Evolutionary conservation across 345 rosid species (phyloP).

Genomic region (Laguncularia racemosa): DNA sequence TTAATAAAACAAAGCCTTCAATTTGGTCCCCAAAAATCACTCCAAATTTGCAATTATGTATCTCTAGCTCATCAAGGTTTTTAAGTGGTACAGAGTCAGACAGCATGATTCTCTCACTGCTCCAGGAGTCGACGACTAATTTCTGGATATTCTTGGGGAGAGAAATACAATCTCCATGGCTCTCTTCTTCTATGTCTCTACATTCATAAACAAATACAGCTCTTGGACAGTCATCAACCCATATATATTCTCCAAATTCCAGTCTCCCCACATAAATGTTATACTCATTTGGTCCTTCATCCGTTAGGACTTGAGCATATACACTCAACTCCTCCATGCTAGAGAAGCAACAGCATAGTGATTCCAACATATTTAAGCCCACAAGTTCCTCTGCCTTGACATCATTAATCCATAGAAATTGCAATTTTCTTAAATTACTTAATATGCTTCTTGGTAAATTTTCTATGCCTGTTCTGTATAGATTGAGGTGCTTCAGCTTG

Average conservation of each 20-base stretch:
- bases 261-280: too few relatives aligned
- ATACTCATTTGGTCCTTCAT: too few relatives aligned
- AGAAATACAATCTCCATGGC: too few relatives aligned
- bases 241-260: too few relatives aligned
- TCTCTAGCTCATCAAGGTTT: background rate
- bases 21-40: background rate
- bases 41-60: slow-evolving; percentile 1
- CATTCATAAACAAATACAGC: too few relatives aligned
- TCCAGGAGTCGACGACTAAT: too few relatives aligned
- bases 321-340: background rate
- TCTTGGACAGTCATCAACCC: too few relatives aligned
- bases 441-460: slow-evolving; percentile 3
- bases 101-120: too few relatives aligned
- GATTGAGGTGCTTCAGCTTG: slow-evolving; percentile 15
- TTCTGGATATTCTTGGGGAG: too few relatives aligned
- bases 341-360: background rate
- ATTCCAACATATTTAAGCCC: slow-evolving; percentile 11
- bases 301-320: background rate
- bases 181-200: too few relatives aligned
- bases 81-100: background rate
- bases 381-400: slow-evolving; percentile 9
- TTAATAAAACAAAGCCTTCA: background rate
- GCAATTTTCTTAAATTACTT: slow-evolving; percentile 5
- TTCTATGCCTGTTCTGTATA: background rate
- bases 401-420: background rate